phyloP scores from a whole-genome alignment of 805 yeast species.

The Pichia californica region DNA sequence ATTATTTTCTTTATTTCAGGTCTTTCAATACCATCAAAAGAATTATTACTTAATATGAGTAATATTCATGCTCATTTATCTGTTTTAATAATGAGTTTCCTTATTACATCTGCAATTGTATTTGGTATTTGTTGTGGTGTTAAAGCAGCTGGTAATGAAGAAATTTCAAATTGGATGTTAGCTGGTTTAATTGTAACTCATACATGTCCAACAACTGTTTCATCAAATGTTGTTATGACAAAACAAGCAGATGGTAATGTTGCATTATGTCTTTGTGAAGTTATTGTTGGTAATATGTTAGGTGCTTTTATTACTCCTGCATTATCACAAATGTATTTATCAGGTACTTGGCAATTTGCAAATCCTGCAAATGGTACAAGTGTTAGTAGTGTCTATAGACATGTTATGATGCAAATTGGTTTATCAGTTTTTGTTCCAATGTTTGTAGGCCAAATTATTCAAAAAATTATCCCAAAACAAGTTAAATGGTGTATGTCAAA shows the following conservation, averaged over 20 bases:
- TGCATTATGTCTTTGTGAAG: conserved; percentile 68
- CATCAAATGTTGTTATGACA: conserved; percentile 92
- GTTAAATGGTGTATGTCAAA: conserved; percentile 53
- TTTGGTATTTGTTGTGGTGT: conserved; percentile 71
- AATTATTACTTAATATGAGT: conserved; percentile 52
- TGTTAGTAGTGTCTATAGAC: conserved; percentile 52
- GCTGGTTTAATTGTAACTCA: conserved; percentile 80
- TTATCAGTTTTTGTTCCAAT: conserved; percentile 73
- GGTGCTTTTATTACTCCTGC: conserved; percentile 91
- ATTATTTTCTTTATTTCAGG: conserved; percentile 80
- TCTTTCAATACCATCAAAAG: conserved; percentile 62
- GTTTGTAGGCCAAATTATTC: conserved; percentile 81
- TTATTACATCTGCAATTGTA: conserved; percentile 44
- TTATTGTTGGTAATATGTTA: conserved; percentile 72
- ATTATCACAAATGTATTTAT: conserved; percentile 61
- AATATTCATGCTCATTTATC: conserved; percentile 83
- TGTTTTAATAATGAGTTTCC: conserved; percentile 59
- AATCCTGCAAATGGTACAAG: conserved; percentile 63
- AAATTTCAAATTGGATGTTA: conserved; percentile 70
- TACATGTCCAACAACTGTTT: conserved; percentile 86
- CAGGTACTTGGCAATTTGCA: conserved; percentile 63
- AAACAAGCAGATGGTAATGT: conserved; percentile 79
- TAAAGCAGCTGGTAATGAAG: conserved; percentile 45
- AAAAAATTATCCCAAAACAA: conserved; percentile 60
- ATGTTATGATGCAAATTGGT: conserved; percentile 86